These are phyloP conservation scores for Pseudogymnoascus verrucosus DNA, from an alignment of 2,329 filamentous ascomycete species.

Conservation along the genomic window DNA sequence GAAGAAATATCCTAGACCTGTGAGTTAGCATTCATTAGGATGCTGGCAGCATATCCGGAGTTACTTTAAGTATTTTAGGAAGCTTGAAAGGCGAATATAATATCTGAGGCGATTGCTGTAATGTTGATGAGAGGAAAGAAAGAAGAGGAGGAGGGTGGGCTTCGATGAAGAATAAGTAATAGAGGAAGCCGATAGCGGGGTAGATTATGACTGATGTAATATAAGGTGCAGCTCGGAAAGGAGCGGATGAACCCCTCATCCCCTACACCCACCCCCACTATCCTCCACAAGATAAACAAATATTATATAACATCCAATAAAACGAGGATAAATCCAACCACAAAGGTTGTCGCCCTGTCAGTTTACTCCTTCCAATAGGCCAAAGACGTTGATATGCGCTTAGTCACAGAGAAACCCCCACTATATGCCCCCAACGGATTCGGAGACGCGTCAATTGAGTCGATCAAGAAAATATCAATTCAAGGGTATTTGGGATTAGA, in stretches of 20 bases:
- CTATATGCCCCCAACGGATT: background rate
- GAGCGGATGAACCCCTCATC: slow-evolving; percentile 4
- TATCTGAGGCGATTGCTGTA: background rate
- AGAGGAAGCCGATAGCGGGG: slow-evolving; percentile 3
- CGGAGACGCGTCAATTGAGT: background rate
- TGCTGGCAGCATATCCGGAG: background rate
- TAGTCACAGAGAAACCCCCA: background rate
- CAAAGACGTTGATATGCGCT: background rate
- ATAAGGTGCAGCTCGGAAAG: background rate
- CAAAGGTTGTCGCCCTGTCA: background rate
- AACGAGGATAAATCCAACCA: background rate
- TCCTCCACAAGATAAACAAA: background rate
- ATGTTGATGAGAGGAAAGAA: background rate
- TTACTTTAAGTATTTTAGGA: background rate
- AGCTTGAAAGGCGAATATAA: background rate
- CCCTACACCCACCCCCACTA: background rate
- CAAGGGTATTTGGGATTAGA: background rate
- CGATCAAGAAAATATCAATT: background rate
- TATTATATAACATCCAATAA: slow-evolving; percentile 1
- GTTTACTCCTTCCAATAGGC: background rate
- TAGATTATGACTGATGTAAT: slow-evolving; percentile 7
- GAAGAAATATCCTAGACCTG: slow-evolving; percentile 5
- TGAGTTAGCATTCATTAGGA: background rate
- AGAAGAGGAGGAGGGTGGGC: background rate
- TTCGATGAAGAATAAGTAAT: slow-evolving; percentile 6